A percentile compares a stretch with the other conserved stretches of the same genome.
Evolutionary conservation across 768 basidiomycete species (phyloP).

Genomic region (Coprinellus micaceus): DNA sequence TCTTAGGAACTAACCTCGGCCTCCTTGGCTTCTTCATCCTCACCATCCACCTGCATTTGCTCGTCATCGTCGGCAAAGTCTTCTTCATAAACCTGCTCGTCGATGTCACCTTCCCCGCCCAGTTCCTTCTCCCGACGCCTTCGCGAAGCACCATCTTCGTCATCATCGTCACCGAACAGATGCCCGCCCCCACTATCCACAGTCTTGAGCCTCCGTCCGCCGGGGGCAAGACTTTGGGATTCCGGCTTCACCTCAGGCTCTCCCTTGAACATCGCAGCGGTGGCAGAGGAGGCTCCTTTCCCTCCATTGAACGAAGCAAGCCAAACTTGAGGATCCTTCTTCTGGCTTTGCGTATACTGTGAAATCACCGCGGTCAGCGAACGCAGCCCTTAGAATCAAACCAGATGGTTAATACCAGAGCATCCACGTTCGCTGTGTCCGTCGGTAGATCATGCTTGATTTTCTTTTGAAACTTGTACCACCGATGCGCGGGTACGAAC

Average conservation of each 20-base stretch:
- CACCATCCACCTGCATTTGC: slow-evolving; percentile 54
- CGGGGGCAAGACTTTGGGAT: slow-evolving; percentile 62
- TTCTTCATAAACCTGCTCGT: slow-evolving; percentile 80
- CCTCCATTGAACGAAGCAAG: slow-evolving; percentile 57
- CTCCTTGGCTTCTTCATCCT: slow-evolving; percentile 84
- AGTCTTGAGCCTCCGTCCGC: slow-evolving; percentile 59
- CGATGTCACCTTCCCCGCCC: slow-evolving; percentile 76
- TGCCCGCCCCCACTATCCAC: slow-evolving; percentile 65
- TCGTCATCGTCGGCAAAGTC: slow-evolving; percentile 89
- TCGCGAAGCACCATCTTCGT: slow-evolving; percentile 33
- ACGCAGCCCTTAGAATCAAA: too few species aligned
- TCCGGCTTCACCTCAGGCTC: slow-evolving; percentile 50
- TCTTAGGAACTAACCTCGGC: slow-evolving; percentile 51
- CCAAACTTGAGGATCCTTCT: slow-evolving; percentile 75
- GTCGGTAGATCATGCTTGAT: slow-evolving; percentile 69
- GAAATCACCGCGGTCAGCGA: slow-evolving; percentile 5
- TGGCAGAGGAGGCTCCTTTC: slow-evolving; percentile 55
- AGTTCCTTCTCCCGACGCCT: slow-evolving; percentile 53
- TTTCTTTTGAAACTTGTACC: slow-evolving; percentile 92
- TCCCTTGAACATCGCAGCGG: slow-evolving; percentile 66
- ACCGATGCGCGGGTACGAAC: slow-evolving; percentile 82
- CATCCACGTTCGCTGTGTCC: slow-evolving; percentile 61
- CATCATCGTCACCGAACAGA: slow-evolving; percentile 69
- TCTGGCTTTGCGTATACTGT: slow-evolving; percentile 58
- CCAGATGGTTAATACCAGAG: too few species aligned